Evolutionary conservation across 352 stramenopile genomes (phyloP).

Genomic region (Pythium volutum): DNA sequence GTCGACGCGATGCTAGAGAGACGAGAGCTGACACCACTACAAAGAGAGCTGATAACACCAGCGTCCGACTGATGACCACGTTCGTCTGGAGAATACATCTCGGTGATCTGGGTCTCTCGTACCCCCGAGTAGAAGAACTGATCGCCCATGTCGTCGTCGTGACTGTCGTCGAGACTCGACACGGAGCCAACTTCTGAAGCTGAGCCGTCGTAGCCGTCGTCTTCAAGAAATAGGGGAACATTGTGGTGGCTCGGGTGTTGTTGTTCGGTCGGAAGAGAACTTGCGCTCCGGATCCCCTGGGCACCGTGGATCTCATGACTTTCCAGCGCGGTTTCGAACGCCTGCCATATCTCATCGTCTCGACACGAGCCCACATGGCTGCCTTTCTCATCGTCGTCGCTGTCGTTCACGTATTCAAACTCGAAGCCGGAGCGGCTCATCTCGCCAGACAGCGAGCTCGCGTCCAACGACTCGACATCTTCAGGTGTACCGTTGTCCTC

Average conservation of each 20-base stretch:
- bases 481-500: background rate
- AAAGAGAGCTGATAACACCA: background rate
- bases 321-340: conserved; percentile 6
- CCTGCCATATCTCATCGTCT: conserved; percentile 10
- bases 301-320: background rate
- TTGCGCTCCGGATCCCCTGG: background rate
- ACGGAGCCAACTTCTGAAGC: conserved; percentile 1
- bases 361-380: background rate
- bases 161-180: conserved; percentile 8
- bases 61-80: background rate
- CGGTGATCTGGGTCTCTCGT: background rate
- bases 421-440: conserved; percentile 5
- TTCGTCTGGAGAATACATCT: background rate
- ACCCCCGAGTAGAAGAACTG: background rate
- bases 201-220: conserved; percentile 21
- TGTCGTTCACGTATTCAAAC: background rate
- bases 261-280: background rate
- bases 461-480: background rate
- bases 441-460: conserved; percentile 6
- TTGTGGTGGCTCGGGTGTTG: too few relatives aligned
- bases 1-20: conserved; percentile 1
- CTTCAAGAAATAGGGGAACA: background rate
- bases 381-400: background rate
- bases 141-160: background rate
- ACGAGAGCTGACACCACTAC: background rate